A percentile compares a stretch with the other conserved stretches of the same genome.
Evolutionary conservation across 1,139 yeast species (phyloP).

Genomic region (Candida sojae): DNA sequence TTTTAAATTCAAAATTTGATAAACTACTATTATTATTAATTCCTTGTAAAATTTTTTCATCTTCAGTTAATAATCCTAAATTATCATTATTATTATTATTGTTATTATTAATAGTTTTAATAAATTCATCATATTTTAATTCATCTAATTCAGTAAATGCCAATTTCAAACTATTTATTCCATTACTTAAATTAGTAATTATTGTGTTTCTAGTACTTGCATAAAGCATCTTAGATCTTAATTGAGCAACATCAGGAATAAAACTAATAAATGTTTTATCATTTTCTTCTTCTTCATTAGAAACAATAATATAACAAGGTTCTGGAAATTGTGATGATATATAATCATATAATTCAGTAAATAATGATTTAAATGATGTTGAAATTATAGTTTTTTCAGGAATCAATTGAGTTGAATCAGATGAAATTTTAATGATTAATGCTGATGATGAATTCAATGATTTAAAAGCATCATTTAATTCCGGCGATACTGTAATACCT

Average conservation of each 20-base stretch:
- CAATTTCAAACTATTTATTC: constrained; percentile 51
- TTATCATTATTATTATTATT: constrained; percentile 41
- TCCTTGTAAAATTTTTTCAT: constrained; percentile 54
- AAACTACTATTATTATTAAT: constrained; percentile 29
- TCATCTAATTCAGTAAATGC: constrained; percentile 65
- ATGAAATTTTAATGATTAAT: constrained; percentile 41
- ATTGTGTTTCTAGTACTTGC: constrained; percentile 86
- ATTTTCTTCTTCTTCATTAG: constrained; percentile 18
- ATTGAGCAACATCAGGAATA: constrained; percentile 86
- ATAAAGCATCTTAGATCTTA: constrained; percentile 86
- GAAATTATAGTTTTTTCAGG: constrained; percentile 37
- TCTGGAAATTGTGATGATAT: constrained; percentile 41
- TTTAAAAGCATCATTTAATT: constrained; percentile 37
- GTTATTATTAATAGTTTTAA: constrained; percentile 31
- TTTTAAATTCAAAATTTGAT: constrained; percentile 18
- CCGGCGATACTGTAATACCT: constrained; percentile 58
- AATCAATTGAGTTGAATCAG: constrained; percentile 49
- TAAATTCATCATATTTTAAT: constrained; percentile 50
- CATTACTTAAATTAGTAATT: constrained; percentile 68
- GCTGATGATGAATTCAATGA: constrained; percentile 21
- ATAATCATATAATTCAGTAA: constrained; percentile 33
- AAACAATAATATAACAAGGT: constrained; percentile 62
- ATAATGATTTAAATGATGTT: constrained; percentile 26
- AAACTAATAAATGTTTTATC: constrained; percentile 66
- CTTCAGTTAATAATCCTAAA: constrained; percentile 40